Conservation (phyloP, 805 yeast species). For the Naumovozyma castellii region DNA sequence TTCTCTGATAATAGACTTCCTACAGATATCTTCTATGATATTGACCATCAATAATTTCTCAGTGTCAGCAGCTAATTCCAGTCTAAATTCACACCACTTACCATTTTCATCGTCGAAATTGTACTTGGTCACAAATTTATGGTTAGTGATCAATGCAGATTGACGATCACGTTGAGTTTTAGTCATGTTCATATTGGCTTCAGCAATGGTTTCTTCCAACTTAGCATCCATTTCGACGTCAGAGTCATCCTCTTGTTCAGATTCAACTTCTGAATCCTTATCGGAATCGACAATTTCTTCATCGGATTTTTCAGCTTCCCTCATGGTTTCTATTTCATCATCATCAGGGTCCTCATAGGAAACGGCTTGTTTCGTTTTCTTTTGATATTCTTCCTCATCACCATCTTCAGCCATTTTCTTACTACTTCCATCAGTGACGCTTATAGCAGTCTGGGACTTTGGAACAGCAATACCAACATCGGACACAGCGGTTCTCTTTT, state of each 20-base stretch:
- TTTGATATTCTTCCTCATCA: conserved; percentile 48
- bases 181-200: conserved; percentile 33
- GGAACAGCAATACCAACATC: conserved; percentile 66
- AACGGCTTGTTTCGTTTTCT: conserved; percentile 72
- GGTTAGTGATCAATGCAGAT: conserved; percentile 64
- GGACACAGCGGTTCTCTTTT: conserved; percentile 50
- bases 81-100: conserved; percentile 84
- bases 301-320: conserved; percentile 67
- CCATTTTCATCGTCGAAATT: conserved; percentile 85
- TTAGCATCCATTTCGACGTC: conserved; percentile 26
- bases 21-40: conserved; percentile 85
- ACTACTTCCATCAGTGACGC: conserved; percentile 29
- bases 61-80: conserved; percentile 74
- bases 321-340: conserved; percentile 85
- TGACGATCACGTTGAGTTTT: conserved; percentile 75
- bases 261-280: conserved; percentile 34
- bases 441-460: conserved; percentile 39
- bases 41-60: conserved; percentile 96
- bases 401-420: conserved; percentile 37
- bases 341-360: conserved; percentile 95
- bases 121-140: conserved; percentile 65
- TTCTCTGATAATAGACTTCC: conserved; percentile 85
- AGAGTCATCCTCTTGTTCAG: conserved; percentile 37
- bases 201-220: conserved; percentile 16
- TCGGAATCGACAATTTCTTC: conserved; percentile 48